These are phyloP conservation scores for Hyaloscypha variabilis DNA, from an alignment of 495 filamentous ascomycete species.

Conservation along the genomic window DNA sequence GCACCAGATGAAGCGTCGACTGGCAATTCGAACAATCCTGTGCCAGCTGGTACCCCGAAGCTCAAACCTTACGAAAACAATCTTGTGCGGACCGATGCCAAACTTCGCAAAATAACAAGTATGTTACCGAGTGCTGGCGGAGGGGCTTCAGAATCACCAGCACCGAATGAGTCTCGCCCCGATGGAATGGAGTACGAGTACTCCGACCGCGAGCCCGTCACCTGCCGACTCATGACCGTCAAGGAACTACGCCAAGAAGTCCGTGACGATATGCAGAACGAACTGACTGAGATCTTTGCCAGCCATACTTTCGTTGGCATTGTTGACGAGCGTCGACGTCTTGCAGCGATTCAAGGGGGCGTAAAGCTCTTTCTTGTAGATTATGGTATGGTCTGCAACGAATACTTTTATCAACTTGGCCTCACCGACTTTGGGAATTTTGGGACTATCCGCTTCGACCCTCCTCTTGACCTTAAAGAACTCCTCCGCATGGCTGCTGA, in stretches of 20 bases:
- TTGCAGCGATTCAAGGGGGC: constrained; percentile 90
- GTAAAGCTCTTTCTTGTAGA: constrained; percentile 94
- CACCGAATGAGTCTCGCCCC: constrained; percentile 16
- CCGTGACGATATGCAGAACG: constrained; percentile 83
- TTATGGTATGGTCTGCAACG: constrained; percentile 84
- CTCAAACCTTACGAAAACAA: constrained; percentile 82
- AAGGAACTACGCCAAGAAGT: constrained; percentile 81
- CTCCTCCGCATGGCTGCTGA: constrained; percentile 75
- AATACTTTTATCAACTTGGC: constrained; percentile 97
- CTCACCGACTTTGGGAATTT: constrained; percentile 97
- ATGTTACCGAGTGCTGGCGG: constrained; percentile 63
- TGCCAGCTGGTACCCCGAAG: constrained; percentile 38
- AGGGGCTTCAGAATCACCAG: constrained; percentile 16
- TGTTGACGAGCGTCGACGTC: constrained; percentile 82
- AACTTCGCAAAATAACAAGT: constrained; percentile 90
- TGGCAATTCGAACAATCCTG: constrained; percentile 33
- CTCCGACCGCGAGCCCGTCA: constrained; percentile 65
- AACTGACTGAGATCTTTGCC: constrained; percentile 85
- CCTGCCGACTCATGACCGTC: constrained; percentile 74
- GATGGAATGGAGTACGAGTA: constrained; percentile 64
- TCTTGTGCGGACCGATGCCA: constrained; percentile 88
- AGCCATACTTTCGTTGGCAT: constrained; percentile 93
- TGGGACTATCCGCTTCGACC: constrained; percentile 78
- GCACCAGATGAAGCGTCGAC: constrained; percentile 38
- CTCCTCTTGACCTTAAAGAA: constrained; percentile 69